A percentile compares a stretch with the other conserved stretches of the same genome.
Evolutionary conservation across 495 filamentous ascomycete species (phyloP).

Genomic region (Recurvomyces mirabilis): DNA sequence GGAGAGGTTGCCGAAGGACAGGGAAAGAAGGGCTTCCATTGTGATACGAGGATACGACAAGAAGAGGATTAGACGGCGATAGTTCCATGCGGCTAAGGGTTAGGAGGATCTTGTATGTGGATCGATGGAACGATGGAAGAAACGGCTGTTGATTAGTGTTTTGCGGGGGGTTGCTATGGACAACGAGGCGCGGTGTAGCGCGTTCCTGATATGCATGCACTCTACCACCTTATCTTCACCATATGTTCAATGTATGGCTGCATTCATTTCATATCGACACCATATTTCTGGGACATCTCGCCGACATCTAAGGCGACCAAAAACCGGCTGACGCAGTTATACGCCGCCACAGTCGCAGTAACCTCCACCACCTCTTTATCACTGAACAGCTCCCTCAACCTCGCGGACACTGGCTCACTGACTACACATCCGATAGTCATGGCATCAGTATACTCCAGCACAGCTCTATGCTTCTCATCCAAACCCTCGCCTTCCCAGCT

Average conservation of each 20-base stretch:
- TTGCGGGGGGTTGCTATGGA: too few relatives aligned
- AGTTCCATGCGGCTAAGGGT: conserved; percentile 6
- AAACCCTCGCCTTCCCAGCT: conserved; percentile 29
- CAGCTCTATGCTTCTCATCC: conserved; percentile 49
- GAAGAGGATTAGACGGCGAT: background rate
- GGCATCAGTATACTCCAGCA: conserved; percentile 60
- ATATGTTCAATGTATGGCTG: too few relatives aligned
- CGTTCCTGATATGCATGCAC: too few relatives aligned
- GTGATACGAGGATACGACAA: background rate
- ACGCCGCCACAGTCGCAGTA: conserved; percentile 48
- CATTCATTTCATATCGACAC: conserved; percentile 15
- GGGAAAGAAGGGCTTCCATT: conserved; percentile 87
- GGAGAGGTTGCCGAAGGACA: conserved; percentile 93
- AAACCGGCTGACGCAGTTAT: conserved; percentile 24
- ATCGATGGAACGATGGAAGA: too few relatives aligned
- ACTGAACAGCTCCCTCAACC: conserved; percentile 44
- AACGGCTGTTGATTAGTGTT: too few relatives aligned
- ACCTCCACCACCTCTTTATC: conserved; percentile 68
- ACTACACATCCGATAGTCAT: conserved; percentile 61
- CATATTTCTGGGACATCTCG: conserved; percentile 21
- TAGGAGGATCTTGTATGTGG: conserved; percentile 1
- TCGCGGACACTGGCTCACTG: conserved; percentile 49
- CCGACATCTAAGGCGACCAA: conserved; percentile 25
- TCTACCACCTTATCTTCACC: too few relatives aligned
- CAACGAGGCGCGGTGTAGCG: too few relatives aligned